phyloP scores from a whole-genome alignment of 2,329 filamentous ascomycete species.

The Fusarium redolens region DNA sequence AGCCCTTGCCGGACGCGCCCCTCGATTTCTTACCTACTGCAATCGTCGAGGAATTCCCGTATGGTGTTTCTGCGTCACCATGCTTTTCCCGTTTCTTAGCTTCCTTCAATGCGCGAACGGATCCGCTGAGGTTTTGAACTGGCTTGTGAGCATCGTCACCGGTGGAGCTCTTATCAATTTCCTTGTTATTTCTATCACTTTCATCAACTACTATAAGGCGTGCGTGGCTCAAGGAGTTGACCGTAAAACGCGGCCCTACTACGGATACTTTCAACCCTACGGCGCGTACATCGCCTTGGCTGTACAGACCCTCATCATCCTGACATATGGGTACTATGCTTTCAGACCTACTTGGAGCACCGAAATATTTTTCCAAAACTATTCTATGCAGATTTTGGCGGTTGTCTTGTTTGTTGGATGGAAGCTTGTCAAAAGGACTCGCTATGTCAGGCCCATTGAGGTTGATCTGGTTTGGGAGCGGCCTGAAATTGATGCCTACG shows the following conservation, averaged over 20 bases:
- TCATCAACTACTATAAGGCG: conserved; percentile 61
- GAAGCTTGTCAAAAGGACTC: conserved; percentile 71
- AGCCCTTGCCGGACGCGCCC: conserved; percentile 59
- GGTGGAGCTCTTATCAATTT: conserved; percentile 69
- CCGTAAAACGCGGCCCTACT: conserved; percentile 63
- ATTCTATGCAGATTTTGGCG: conserved; percentile 66
- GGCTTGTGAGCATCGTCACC: conserved; percentile 65
- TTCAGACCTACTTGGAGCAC: conserved; percentile 60
- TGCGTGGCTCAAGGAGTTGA: conserved; percentile 62
- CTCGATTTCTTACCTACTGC: conserved; percentile 64
- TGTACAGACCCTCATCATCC: conserved; percentile 56
- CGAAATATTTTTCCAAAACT: conserved; percentile 61
- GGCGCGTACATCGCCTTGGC: conserved; percentile 58
- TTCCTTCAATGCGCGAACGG: conserved; percentile 61
- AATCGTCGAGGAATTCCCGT: conserved; percentile 70
- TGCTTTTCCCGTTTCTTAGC: conserved; percentile 61
- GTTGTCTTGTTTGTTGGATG: conserved; percentile 65
- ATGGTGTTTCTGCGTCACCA: conserved; percentile 64
- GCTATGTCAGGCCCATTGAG: conserved; percentile 62
- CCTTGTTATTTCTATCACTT: conserved; percentile 61
- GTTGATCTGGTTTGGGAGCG: conserved; percentile 69
- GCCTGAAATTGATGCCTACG: conserved; percentile 67
- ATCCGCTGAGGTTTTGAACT: conserved; percentile 60
- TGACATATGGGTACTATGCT: conserved; percentile 65
- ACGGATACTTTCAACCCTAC: conserved; percentile 52